Evolutionary conservation across 1,284 basidiomycete species (phyloP).

Genomic region (Paramarasmius palmivorus): DNA sequence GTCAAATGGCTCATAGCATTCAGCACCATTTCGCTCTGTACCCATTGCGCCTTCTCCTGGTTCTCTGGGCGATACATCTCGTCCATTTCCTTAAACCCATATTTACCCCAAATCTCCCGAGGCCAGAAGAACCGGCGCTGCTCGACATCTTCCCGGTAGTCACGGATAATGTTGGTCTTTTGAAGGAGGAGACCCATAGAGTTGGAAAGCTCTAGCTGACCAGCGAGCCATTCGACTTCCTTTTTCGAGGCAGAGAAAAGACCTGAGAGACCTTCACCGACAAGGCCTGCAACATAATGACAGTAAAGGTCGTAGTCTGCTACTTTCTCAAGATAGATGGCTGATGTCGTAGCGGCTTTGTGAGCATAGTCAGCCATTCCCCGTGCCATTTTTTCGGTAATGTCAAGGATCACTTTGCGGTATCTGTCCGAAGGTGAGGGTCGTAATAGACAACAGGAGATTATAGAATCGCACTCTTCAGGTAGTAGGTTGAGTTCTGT

Average conservation of each 20-base stretch:
- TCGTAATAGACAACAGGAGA: slow-evolving; percentile 4
- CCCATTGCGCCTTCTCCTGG: slow-evolving; percentile 62
- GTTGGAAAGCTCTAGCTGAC: slow-evolving; percentile 88
- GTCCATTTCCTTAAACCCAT: slow-evolving; percentile 71
- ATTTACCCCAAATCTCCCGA: slow-evolving; percentile 83
- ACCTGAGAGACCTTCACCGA: slow-evolving; percentile 94
- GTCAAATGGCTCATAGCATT: slow-evolving; percentile 87
- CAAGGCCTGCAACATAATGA: slow-evolving; percentile 97
- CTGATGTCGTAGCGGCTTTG: slow-evolving; percentile 70
- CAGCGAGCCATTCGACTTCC: slow-evolving; percentile 76
- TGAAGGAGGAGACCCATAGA: slow-evolving; percentile 97
- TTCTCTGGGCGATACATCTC: slow-evolving; percentile 48
- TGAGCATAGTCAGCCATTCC: slow-evolving; percentile 97
- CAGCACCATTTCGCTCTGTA: slow-evolving; percentile 86
- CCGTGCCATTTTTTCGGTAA: slow-evolving; percentile 82
- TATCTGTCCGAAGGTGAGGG: slow-evolving; percentile 50
- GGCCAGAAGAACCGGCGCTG: slow-evolving; percentile 95
- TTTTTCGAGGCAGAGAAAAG: slow-evolving; percentile 89
- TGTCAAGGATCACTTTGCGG: slow-evolving; percentile 82
- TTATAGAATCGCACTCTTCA: slow-evolving; percentile 51
- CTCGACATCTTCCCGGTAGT: slow-evolving; percentile 92
- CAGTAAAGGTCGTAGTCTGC: slow-evolving; percentile 83
- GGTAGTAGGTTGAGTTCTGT: slow-evolving; percentile 78
- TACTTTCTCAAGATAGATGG: slow-evolving; percentile 72
- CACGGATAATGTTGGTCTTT: slow-evolving; percentile 98